phyloP scores from a whole-genome alignment of 176 grass and related monocot species.

The Cenchrus purpureus region DNA sequence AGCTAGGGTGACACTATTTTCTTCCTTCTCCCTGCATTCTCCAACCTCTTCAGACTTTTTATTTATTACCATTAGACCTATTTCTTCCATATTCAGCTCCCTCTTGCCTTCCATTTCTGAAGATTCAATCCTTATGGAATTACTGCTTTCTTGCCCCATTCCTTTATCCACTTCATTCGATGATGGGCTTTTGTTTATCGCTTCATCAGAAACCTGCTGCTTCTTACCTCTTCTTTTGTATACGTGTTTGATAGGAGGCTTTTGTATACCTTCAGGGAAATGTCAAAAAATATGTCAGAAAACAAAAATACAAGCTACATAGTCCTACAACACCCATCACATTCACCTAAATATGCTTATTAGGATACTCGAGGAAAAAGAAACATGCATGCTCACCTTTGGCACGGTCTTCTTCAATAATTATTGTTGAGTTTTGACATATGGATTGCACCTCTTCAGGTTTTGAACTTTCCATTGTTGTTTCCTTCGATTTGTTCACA shows the following conservation, averaged over 20 bases:
- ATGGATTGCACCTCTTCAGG: not conserved
- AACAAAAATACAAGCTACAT: conserved; percentile 13
- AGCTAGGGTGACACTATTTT: not conserved
- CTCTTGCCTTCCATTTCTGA: conserved; percentile 20
- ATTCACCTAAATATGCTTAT: not conserved
- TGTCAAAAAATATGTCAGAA: conserved; percentile 10
- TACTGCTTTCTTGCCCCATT: conserved; percentile 15
- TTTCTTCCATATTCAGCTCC: conserved; percentile 7
- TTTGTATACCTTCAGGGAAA: conserved; percentile 26
- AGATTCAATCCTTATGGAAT: not conserved
- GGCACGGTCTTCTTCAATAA: not conserved
- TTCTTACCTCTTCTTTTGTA: conserved; percentile 31
- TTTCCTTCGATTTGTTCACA: not conserved
- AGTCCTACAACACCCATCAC: not conserved
- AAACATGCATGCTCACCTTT: not conserved
- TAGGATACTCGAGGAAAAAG: not conserved
- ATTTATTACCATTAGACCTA: not conserved
- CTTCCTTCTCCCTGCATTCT: not conserved
- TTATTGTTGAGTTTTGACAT: not conserved
- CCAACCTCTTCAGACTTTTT: not conserved
- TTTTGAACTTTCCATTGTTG: conserved; percentile 2
- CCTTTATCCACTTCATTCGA: conserved; percentile 17
- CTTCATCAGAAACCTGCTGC: conserved; percentile 24
- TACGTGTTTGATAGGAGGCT: conserved; percentile 34
- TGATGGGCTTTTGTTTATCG: conserved; percentile 1